Evolutionary conservation across 768 basidiomycete species (phyloP).

Genomic region (Phylloporus arenicola): DNA sequence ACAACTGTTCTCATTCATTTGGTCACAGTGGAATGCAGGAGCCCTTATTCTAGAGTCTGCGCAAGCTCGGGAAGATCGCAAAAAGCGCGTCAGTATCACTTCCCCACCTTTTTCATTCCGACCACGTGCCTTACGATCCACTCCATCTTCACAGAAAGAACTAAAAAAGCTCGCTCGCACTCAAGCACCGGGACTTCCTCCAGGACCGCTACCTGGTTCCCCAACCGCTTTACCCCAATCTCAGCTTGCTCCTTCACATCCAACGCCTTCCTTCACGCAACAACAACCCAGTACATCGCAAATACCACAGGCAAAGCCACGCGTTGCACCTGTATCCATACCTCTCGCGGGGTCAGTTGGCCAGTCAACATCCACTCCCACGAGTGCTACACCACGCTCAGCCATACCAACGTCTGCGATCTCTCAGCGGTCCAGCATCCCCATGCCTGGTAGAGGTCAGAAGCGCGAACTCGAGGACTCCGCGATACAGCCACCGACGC

Average conservation of each 20-base stretch:
- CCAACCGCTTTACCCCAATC: conserved; percentile 32
- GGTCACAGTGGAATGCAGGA: conserved; percentile 59
- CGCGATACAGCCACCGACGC: conserved; percentile 18
- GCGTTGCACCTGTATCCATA: conserved; percentile 30
- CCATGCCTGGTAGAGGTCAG: conserved; percentile 25
- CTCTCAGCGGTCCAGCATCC: conserved; percentile 18
- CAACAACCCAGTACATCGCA: conserved; percentile 19
- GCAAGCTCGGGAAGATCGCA: conserved; percentile 73
- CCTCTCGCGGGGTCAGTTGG: conserved; percentile 24
- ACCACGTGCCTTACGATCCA: conserved; percentile 10
- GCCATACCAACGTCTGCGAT: conserved; percentile 22
- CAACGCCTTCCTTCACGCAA: conserved; percentile 19
- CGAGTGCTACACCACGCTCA: conserved; percentile 28
- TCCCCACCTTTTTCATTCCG: conserved; percentile 1
- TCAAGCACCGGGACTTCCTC: conserved; percentile 31
- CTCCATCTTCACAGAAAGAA: conserved; percentile 50
- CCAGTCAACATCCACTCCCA: conserved; percentile 30
- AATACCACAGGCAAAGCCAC: conserved; percentile 21
- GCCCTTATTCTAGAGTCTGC: conserved; percentile 60
- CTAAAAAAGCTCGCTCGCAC: conserved; percentile 62
- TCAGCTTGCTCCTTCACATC: conserved; percentile 24
- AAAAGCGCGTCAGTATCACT: conserved; percentile 56
- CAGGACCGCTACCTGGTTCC: conserved; percentile 19
- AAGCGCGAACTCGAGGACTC: conserved; percentile 31
- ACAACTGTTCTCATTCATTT: conserved; percentile 8